A percentile compares a stretch with the other conserved stretches of the same genome.
Evolutionary conservation across 1,284 basidiomycete genomes (phyloP).

Genomic region (Sporisorium graminicola): DNA sequence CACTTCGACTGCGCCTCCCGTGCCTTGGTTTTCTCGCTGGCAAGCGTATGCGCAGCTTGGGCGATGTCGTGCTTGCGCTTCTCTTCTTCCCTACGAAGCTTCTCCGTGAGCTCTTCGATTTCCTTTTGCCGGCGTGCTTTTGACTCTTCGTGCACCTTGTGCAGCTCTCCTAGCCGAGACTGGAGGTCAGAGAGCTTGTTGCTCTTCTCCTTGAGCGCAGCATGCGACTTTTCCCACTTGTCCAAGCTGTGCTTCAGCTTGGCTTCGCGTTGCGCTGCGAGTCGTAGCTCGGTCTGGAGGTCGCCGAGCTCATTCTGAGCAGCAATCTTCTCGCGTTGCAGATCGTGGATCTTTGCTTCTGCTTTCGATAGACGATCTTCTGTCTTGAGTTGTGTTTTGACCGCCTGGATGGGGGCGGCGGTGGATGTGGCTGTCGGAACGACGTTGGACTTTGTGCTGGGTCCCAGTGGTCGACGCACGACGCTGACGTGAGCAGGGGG

Average conservation of each 20-base stretch:
- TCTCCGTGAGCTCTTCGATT: conserved; percentile 35
- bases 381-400: conserved; percentile 35
- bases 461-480: conserved; percentile 35
- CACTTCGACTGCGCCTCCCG: conserved; percentile 14
- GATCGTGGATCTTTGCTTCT: conserved; percentile 32
- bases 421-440: conserved; percentile 8
- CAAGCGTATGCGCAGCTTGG: conserved; percentile 11
- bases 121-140: conserved; percentile 44
- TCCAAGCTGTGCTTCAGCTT: conserved; percentile 45
- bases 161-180: conserved; percentile 36
- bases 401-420: conserved; percentile 5
- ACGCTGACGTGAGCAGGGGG: conserved; percentile 24
- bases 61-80: conserved; percentile 22
- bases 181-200: conserved; percentile 32
- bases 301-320: conserved; percentile 42
- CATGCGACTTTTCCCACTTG: conserved; percentile 44
- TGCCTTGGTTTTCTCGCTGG: conserved; percentile 19
- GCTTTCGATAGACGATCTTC: conserved; percentile 39
- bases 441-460: conserved; percentile 38
- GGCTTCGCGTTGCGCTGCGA: conserved; percentile 47
- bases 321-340: conserved; percentile 30
- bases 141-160: conserved; percentile 46
- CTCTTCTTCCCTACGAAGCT: conserved; percentile 26
- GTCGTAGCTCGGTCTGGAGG: conserved; percentile 47
- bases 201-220: conserved; percentile 46